Percentiles rank a stretch among this genome's conserved stretches.
phyloP scores from a whole-genome alignment of 2,329 filamentous ascomycete species.

The Sporothrix protearum region DNA sequence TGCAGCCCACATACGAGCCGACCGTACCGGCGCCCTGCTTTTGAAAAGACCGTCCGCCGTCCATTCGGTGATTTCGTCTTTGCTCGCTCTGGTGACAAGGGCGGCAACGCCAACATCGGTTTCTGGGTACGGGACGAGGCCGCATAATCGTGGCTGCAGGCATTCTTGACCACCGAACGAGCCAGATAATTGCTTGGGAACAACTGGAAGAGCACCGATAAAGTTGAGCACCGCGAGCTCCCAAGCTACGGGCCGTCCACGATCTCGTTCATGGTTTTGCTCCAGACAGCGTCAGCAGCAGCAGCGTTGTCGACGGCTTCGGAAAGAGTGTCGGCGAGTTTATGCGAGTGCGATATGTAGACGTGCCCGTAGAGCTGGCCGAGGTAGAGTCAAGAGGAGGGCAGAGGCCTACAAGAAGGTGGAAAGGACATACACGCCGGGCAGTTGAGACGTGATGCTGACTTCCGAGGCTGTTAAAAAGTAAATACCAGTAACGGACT shows the following conservation, averaged over 20 bases:
- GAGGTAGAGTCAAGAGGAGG: neutral
- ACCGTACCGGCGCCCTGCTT: slow-evolving; percentile 21
- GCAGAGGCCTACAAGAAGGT: neutral
- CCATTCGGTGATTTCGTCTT: slow-evolving; percentile 36
- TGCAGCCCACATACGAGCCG: slow-evolving; percentile 21
- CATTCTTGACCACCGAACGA: slow-evolving; percentile 36
- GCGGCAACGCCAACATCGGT: slow-evolving; percentile 7
- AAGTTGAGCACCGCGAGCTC: slow-evolving; percentile 47
- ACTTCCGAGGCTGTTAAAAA: too few relatives aligned
- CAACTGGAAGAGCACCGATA: slow-evolving; percentile 42
- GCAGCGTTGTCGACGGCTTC: slow-evolving; percentile 46
- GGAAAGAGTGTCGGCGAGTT: slow-evolving; percentile 53
- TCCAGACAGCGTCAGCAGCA: slow-evolving; percentile 46
- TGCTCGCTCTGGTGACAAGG: slow-evolving; percentile 37
- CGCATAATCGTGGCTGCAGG: slow-evolving; percentile 18
- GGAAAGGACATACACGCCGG: neutral
- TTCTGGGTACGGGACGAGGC: slow-evolving; percentile 21
- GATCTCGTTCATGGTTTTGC: slow-evolving; percentile 44
- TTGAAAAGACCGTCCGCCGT: slow-evolving; percentile 20
- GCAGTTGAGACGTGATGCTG: neutral
- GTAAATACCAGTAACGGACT: too few relatives aligned
- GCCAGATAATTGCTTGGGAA: slow-evolving; percentile 42
- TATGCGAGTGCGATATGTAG: slow-evolving; percentile 36
- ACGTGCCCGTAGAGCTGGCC: slow-evolving; percentile 30
- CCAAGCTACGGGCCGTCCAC: slow-evolving; percentile 33